Conservation (phyloP, 805 yeast genomes). For the Diddensiella caesifluorescens region DNA sequence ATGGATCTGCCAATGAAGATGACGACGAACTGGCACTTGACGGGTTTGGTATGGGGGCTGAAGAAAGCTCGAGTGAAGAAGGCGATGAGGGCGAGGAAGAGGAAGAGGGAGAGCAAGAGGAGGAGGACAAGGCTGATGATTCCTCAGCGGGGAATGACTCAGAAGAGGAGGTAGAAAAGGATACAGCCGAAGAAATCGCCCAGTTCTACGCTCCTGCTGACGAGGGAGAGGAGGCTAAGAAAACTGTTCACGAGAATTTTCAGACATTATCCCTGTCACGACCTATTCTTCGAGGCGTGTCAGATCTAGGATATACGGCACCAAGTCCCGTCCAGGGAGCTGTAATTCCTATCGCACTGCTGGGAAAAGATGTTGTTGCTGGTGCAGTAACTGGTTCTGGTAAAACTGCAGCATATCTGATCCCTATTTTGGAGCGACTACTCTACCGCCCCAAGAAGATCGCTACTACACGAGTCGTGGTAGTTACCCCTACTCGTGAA, state of each 20-base stretch:
- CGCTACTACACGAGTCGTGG: conserved; percentile 85
- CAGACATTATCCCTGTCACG: conserved; percentile 77
- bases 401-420: conserved; percentile 97
- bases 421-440: conserved; percentile 90
- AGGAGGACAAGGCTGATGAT: conserved; percentile 28
- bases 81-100: conserved; percentile 33
- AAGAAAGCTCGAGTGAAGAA: conserved; percentile 22
- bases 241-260: conserved; percentile 56
- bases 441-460: conserved; percentile 81
- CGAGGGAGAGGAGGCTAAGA: conserved; percentile 50
- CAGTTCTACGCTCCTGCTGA: conserved; percentile 60
- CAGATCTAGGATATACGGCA: conserved; percentile 71
- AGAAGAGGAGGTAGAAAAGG: conserved; percentile 43
- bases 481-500: conserved; percentile 95
- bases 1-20: conserved; percentile 33
- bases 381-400: conserved; percentile 99
- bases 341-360: conserved; percentile 83
- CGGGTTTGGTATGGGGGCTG: conserved; percentile 36
- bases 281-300: conserved; percentile 80
- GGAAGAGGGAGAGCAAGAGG: conserved; percentile 22
- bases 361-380: conserved; percentile 96
- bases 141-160: conserved; percentile 34
- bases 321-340: conserved; percentile 96
- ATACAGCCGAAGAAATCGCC: conserved; percentile 78
- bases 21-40: conserved; percentile 39